Conservation (phyloP, 805 yeast species). For the Yamadazyma phyllophila region DNA sequence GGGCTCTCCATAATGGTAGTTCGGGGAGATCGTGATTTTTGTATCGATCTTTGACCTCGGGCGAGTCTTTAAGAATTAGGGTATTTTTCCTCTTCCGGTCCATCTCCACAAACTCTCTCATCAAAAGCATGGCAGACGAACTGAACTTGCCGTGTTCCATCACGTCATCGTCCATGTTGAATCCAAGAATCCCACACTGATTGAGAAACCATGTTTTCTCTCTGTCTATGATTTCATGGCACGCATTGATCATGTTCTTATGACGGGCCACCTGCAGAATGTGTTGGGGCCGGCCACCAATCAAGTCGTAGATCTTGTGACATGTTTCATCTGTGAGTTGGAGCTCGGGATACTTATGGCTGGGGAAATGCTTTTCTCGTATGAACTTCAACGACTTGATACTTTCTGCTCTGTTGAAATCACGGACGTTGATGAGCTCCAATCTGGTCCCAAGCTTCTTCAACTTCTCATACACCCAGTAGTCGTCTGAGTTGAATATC, state of each 20-base stretch:
- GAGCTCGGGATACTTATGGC: slow-evolving; percentile 35
- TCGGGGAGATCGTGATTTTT: slow-evolving; percentile 61
- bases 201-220: slow-evolving; percentile 86
- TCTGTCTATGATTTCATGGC: slow-evolving; percentile 68
- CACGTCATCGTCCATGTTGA: slow-evolving; percentile 84
- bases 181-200: slow-evolving; percentile 76
- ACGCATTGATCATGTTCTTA: slow-evolving; percentile 53
- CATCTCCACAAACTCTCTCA: slow-evolving; percentile 70
- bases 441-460: slow-evolving; percentile 69
- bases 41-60: slow-evolving; percentile 15
- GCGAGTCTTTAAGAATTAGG: slow-evolving; percentile 31
- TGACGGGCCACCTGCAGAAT: slow-evolving; percentile 67
- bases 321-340: slow-evolving; percentile 39
- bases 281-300: slow-evolving; percentile 87
- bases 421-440: slow-evolving; percentile 68
- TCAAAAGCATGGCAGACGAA: slow-evolving; percentile 67
- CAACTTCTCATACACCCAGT: slow-evolving; percentile 80
- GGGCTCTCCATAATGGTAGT: slow-evolving; percentile 77
- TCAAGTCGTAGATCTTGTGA: slow-evolving; percentile 57
- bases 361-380: slow-evolving; percentile 40
- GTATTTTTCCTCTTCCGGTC: slow-evolving; percentile 41
- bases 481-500: slow-evolving; percentile 78
- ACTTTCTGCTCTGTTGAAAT: slow-evolving; percentile 56
- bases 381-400: slow-evolving; percentile 52
- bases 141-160: slow-evolving; percentile 81